Evolutionary conservation across 805 yeast genomes (phyloP).

Genomic region (Kodamaea lidongshanica): DNA sequence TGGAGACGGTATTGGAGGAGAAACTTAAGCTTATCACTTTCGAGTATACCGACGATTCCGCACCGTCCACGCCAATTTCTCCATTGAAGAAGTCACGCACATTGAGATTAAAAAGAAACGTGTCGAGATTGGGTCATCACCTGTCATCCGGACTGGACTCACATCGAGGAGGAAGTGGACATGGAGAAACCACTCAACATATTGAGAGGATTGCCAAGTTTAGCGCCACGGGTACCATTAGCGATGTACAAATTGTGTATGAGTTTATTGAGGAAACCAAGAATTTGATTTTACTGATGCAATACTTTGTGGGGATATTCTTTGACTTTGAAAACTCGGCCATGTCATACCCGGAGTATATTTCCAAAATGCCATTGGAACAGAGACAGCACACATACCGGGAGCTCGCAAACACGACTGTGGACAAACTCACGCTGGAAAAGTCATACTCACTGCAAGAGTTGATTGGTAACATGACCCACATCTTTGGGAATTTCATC

Average conservation of each 20-base stretch:
- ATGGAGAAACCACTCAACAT: too few species aligned
- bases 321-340: constrained; percentile 36
- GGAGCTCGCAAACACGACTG: constrained; percentile 18
- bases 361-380: constrained; percentile 22
- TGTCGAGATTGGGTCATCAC: constrained; percentile 18
- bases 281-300: constrained; percentile 31
- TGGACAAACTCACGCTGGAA: constrained; percentile 31
- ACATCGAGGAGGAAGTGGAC: too few species aligned
- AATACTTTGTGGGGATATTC: constrained; percentile 34
- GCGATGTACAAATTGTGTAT: constrained; percentile 28
- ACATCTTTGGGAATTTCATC: constrained; percentile 40
- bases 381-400: constrained; percentile 27
- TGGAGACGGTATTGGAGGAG: constrained; percentile 20
- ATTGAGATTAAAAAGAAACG: constrained; percentile 23
- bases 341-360: constrained; percentile 24
- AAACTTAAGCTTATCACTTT: constrained; percentile 17
- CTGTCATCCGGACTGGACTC: too few species aligned
- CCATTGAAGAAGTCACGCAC: constrained; percentile 25
- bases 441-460: constrained; percentile 40
- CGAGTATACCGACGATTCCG: constrained; percentile 3
- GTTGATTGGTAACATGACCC: constrained; percentile 39
- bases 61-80: constrained; percentile 11
- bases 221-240: constrained; percentile 17
- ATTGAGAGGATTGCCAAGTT: neutral
- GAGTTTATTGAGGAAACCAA: constrained; percentile 32